Base-by-base conservation (phyloP, 2,329 filamentous ascomycete species). In the Pyrenophora tritici-repentis region DNA sequence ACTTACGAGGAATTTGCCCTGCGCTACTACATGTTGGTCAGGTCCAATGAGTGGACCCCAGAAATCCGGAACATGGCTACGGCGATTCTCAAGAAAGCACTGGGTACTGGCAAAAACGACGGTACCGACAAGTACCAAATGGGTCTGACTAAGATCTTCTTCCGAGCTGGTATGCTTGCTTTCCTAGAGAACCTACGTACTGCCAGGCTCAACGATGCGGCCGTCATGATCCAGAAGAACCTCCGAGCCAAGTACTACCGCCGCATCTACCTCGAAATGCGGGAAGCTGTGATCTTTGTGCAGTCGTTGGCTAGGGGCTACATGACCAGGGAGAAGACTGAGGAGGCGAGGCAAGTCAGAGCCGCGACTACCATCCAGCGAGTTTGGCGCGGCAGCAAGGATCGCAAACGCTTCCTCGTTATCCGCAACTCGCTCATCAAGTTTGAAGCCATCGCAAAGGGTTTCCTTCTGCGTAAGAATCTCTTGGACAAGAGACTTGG, bases 181-280 rank as follows among this genome's bases (percentile, higher is more conserved):
- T 97, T 97, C 78, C 80, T 99, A 42, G 94, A 99, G 77, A 97
- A 97, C 62, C 81, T 97, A 59, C 86, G 94, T 52, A 97, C 94
- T 10, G 90, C 83, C 60, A 87, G 92, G 52, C 82, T 99, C 70
- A 97, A 96, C 71, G 89, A 91, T 61, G 96, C 92, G 62, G 94
- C 94, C 10, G 90, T 96, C 64, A 89, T 99, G 86, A 99, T 99
- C 49, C 94, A 99, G 76, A 99, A 99, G 86, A 99, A 99, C 70
- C 78, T 99, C 48, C 89, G 87, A 59, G 91, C 91, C 73, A 96
- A 96, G 76, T 97, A 96, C 78, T 97, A 97, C 76, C 87, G 94
- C 50, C 88, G 88, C 65, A 89, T 88, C 67, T 99, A 96, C 73
- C 82, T 99, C 36, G 90, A 94, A 59, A 91, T 91, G 46, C 86